Conservation (phyloP, 192 early-diverging fungal species). For the Oehlia diaphana region DNA sequence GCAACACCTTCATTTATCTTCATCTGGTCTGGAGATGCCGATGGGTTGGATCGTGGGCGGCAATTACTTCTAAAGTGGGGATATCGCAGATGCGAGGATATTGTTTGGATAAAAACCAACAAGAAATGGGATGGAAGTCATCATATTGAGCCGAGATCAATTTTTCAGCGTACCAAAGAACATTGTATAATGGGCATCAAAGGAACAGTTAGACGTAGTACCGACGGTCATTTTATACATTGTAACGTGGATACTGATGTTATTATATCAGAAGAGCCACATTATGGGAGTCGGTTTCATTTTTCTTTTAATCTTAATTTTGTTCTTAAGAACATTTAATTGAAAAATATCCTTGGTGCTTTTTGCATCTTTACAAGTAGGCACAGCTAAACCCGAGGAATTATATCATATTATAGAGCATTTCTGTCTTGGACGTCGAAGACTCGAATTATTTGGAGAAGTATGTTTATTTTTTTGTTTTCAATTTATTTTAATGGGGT, state of each 20-base stretch:
- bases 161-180: conserved; percentile 63
- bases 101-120: conserved; percentile 68
- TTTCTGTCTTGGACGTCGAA: conserved; percentile 62
- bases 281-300: conserved; percentile 30
- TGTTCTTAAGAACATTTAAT: neutral
- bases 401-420: conserved; percentile 65
- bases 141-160: conserved; percentile 38
- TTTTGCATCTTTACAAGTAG: conserved; percentile 23
- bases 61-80: conserved; percentile 62
- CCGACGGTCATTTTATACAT: conserved; percentile 69
- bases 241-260: conserved; percentile 73
- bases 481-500: neutral
- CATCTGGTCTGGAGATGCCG: conserved; percentile 57
- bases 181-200: conserved; percentile 70
- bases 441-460: conserved; percentile 65
- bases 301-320: neutral
- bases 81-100: conserved; percentile 67
- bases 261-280: conserved; percentile 60
- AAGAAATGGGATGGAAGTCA: conserved; percentile 43
- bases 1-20: conserved; percentile 64
- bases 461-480: conserved; percentile 1
- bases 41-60: conserved; percentile 58
- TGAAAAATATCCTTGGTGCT: neutral
- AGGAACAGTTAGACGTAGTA: conserved; percentile 63
- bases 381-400: conserved; percentile 57